Base-by-base conservation (phyloP, 805 yeast genomes). In the Tetrapisispora phaffii region DNA sequence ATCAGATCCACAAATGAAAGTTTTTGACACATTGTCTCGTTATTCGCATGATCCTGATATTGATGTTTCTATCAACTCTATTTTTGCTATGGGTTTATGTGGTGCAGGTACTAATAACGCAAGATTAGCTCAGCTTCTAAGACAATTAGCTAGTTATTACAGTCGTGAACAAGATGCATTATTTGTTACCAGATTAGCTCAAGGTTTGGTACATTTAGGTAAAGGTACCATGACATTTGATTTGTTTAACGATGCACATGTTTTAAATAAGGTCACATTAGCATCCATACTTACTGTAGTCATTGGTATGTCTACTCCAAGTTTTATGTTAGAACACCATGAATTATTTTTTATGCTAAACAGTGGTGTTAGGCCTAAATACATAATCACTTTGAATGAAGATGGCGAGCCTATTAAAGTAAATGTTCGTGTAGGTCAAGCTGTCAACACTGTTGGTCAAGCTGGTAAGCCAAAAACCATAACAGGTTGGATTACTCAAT, bases 101-200 rank as follows among this genome's bases (percentile, higher is more conserved):
- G 98, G 98, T 62, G 93, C 97, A 19, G 99, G 99, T 68, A 93
- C 98, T 24, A 90, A 93, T 68, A 93, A 93, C 63, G 98, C 99
- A 7, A 83, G 99, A 70, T 74, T 93, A 52, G 97, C 97, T 3
- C 98, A 93, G 70, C 74, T 93, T 51, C 75, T 93, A 59, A 79
- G 98, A 66, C 97, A 93, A 67, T 75, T 93, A 56, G 97, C 98
- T 1, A 80, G 86, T 44, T 93, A 93, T 65, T 94, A 93, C 64
- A 76, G 85, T 44, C 85, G 89, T 59, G 94, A 90, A 46, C 81
- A 93, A 44, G 94, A 90, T 63, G 82, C 94, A 15, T 69, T 90
- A 55, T 93, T 93, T 67, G 84, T 85, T 74, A 95, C 94, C 1
- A 78, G 97, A 67, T 76, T 93, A 55, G 86, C 98, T 1, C 97